phyloP scores from a whole-genome alignment of 2,329 filamentous ascomycete species.

The Arthrobotrys musiformis region DNA sequence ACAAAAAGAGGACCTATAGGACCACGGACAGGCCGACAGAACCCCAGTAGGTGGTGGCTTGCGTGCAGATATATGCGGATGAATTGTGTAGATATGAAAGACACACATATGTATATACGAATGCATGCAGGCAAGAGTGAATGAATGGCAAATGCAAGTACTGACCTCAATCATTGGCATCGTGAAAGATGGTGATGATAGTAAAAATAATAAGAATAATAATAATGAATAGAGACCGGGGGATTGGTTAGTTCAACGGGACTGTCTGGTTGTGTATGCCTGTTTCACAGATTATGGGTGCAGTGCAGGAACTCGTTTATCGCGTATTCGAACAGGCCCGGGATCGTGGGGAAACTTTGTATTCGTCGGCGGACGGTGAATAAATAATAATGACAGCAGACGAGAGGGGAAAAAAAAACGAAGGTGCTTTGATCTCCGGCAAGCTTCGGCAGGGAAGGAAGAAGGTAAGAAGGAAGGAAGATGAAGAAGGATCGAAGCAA shows the following conservation, averaged over 20 bases:
- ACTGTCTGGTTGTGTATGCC: too few relatives aligned
- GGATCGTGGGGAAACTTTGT: constrained; percentile 3
- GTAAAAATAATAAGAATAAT: too few relatives aligned
- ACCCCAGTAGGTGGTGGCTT: neutral
- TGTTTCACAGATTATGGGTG: constrained; percentile 18
- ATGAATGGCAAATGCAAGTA: neutral
- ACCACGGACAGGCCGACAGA: neutral
- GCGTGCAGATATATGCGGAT: neutral
- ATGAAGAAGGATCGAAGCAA: too few relatives aligned
- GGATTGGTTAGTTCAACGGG: too few relatives aligned
- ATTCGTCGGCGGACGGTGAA: neutral
- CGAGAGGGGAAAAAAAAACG: too few relatives aligned
- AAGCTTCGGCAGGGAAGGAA: constrained; percentile 28
- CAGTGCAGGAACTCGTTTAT: neutral
- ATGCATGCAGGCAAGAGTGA: too few relatives aligned
- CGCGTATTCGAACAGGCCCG: constrained; percentile 7
- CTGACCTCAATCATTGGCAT: constrained; percentile 55
- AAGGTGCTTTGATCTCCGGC: constrained; percentile 26
- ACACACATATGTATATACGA: neutral
- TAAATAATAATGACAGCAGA: too few relatives aligned
- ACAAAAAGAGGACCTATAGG: neutral
- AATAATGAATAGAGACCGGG: constrained; percentile 7
- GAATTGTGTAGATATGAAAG: neutral
- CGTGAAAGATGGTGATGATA: neutral
- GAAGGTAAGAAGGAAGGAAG: constrained; percentile 23